Conservation (phyloP, 2,329 filamentous ascomycete genomes). For the Trichoderma atrobrunneum region DNA sequence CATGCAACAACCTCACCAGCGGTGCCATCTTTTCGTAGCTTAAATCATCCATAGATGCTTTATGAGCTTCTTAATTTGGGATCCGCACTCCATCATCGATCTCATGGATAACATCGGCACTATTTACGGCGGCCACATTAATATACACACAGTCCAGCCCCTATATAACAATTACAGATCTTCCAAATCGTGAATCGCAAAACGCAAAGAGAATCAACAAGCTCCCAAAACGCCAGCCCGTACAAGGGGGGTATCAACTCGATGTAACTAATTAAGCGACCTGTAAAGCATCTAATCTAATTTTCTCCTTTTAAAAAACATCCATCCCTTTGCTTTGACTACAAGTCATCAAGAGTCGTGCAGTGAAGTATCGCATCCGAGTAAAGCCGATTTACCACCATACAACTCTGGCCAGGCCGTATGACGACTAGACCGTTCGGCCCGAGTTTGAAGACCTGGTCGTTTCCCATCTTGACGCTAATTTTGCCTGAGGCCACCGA, state of each 20-base stretch:
- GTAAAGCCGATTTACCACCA: slow-evolving; percentile 44
- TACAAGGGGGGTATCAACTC: slow-evolving; percentile 13
- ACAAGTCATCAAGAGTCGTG: slow-evolving; percentile 31
- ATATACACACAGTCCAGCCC: background rate
- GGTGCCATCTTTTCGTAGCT: background rate
- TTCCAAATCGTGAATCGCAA: background rate
- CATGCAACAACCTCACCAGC: background rate
- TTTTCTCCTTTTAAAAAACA: background rate
- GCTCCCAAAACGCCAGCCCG: background rate
- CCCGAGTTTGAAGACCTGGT: slow-evolving; percentile 40
- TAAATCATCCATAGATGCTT: background rate
- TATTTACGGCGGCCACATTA: background rate
- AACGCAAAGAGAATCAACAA: background rate
- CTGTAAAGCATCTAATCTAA: background rate
- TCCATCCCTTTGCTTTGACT: background rate
- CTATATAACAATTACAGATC: background rate
- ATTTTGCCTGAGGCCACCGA: slow-evolving; percentile 43
- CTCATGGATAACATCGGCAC: background rate
- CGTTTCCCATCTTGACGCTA: slow-evolving; percentile 35
- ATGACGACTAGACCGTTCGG: slow-evolving; percentile 46
- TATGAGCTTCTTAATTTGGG: background rate
- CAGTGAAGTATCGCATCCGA: slow-evolving; percentile 44
- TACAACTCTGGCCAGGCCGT: slow-evolving; percentile 37
- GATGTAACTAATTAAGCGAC: background rate
- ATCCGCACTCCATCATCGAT: background rate